Evolutionary conservation across 352 stramenopile species (phyloP).

Genomic region (Phytophthora multivora): DNA sequence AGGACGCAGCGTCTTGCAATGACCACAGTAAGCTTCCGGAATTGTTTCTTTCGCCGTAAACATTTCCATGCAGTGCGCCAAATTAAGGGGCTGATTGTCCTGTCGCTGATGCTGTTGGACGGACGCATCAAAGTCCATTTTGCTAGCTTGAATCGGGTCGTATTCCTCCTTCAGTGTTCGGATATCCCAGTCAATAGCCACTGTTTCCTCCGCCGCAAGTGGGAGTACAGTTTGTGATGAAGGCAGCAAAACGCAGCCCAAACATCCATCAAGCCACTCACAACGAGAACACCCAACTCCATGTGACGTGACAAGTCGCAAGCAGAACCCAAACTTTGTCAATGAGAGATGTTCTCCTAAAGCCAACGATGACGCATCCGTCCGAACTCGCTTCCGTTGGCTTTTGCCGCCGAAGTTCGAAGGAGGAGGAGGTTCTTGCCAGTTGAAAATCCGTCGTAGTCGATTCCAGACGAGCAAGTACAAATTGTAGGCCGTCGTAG

Average conservation of each 20-base stretch:
- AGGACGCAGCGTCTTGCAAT: conserved; percentile 90
- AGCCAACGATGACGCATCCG: conserved; percentile 61
- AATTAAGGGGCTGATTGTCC: conserved; percentile 81
- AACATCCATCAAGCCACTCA: conserved; percentile 87
- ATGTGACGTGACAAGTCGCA: conserved; percentile 81
- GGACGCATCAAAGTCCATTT: conserved; percentile 71
- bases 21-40: conserved; percentile 79
- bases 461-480: conserved; percentile 83
- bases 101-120: conserved; percentile 68
- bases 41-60: conserved; percentile 87
- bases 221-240: conserved; percentile 46
- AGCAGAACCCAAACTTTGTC: conserved; percentile 85
- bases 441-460: conserved; percentile 86
- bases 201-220: conserved; percentile 76
- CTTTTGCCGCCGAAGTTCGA: conserved; percentile 32
- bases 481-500: conserved; percentile 72
- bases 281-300: conserved; percentile 88
- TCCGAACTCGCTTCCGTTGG: conserved; percentile 26
- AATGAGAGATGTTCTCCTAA: conserved; percentile 64
- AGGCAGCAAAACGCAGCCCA: conserved; percentile 82
- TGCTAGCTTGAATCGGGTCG: conserved; percentile 83
- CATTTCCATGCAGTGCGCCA: conserved; percentile 85
- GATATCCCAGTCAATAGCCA: conserved; percentile 92
- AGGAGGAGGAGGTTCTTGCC: conserved; percentile 53
- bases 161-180: conserved; percentile 87